Percentiles rank a stretch among this genome's conserved stretches.
phyloP scores from a whole-genome alignment of 2,329 filamentous ascomycete species.

The Mycosphaerella arachidis region DNA sequence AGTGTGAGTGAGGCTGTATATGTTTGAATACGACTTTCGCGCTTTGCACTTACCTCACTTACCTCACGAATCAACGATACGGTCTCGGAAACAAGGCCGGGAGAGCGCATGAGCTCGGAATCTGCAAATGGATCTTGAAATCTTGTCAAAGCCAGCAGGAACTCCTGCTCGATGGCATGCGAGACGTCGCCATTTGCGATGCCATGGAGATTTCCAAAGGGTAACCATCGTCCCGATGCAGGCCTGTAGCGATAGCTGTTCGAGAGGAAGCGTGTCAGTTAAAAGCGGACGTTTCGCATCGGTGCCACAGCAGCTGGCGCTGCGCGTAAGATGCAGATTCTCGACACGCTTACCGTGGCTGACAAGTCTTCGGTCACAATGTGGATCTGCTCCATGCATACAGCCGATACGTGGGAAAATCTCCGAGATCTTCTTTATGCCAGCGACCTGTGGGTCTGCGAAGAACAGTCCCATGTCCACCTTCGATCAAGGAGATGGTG shows the following conservation, averaged over 20 bases:
- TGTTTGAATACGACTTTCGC: not conserved
- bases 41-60: not conserved
- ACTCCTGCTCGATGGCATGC: not conserved
- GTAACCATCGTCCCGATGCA: not conserved
- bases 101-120: conserved; percentile 5
- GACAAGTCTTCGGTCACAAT: conserved; percentile 4
- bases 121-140: conserved; percentile 5
- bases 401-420: conserved; percentile 9
- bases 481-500: conserved; percentile 8
- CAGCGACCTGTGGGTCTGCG: conserved; percentile 7
- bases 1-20: too few species aligned
- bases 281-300: too few species aligned
- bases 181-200: not conserved
- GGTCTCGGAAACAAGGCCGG: conserved; percentile 1
- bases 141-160: conserved; percentile 1
- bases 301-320: too few species aligned
- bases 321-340: too few species aligned
- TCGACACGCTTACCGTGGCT: not conserved
- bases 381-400: conserved; percentile 6
- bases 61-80: conserved; percentile 5
- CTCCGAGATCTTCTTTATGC: conserved; percentile 8
- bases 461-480: conserved; percentile 14
- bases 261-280: too few species aligned
- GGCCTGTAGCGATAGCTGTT: conserved; percentile 1
- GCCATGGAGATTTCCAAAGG: not conserved